These are phyloP conservation scores for Trichoderma asperelloides DNA, from an alignment of 495 filamentous ascomycete genomes.

Conservation along the genomic window DNA sequence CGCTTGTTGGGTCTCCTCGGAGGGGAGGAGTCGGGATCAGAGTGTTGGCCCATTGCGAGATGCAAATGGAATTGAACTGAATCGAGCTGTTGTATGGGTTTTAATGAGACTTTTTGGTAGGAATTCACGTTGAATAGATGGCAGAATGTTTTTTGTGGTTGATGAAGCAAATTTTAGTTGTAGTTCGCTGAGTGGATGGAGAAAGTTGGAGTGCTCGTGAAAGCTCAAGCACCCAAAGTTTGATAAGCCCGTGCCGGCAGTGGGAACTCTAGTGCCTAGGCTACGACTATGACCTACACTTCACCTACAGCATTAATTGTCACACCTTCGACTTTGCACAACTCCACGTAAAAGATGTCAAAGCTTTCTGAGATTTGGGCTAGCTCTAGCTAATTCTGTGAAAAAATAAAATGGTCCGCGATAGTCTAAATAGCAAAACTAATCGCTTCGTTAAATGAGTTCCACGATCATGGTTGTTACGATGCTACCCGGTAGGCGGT, in stretches of 20 bases:
- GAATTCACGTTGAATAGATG: not conserved
- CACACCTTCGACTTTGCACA: not conserved
- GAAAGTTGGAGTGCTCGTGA: not conserved
- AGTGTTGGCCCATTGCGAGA: not conserved
- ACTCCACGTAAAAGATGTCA: not conserved
- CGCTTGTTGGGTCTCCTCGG: conserved; percentile 9
- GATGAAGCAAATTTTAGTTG: not conserved
- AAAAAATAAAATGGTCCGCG: too few relatives aligned
- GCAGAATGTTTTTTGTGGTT: not conserved
- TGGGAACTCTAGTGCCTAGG: not conserved
- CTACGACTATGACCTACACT: not conserved
- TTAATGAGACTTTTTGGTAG: not conserved
- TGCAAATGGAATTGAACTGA: not conserved
- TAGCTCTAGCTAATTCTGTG: too few relatives aligned
- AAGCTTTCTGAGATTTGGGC: too few relatives aligned
- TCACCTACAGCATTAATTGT: not conserved
- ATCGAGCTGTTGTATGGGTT: not conserved
- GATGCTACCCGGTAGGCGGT: not conserved
- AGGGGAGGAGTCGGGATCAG: not conserved
- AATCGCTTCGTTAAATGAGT: too few relatives aligned
- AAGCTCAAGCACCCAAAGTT: not conserved
- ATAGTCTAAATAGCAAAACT: too few relatives aligned
- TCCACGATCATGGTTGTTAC: too few relatives aligned
- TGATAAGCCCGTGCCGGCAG: not conserved
- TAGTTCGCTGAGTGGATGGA: not conserved